A percentile compares a stretch with the other conserved stretches of the same genome.
Conservation (phyloP, 192 early-diverging fungal species). For the Lobosporangium transversale region DNA sequence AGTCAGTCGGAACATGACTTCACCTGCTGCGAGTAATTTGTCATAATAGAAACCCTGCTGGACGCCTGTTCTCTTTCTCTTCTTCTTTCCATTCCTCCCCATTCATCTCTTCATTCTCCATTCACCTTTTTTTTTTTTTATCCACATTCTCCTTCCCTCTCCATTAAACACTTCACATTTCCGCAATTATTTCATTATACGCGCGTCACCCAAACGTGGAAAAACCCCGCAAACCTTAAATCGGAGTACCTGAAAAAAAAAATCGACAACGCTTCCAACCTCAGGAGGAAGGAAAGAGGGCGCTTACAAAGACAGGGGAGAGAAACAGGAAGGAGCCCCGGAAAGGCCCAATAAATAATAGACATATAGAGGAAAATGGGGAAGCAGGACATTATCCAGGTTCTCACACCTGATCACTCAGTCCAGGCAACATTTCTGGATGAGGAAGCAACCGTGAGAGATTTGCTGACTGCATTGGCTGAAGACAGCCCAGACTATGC, state of each 20-base stretch:
- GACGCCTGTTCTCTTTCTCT: neutral
- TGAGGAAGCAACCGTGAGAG: conserved; percentile 45
- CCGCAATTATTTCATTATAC: neutral
- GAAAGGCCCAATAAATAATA: neutral
- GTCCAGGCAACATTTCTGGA: conserved; percentile 39
- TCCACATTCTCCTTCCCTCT: too few relatives aligned
- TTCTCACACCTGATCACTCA: conserved; percentile 49
- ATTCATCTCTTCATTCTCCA: neutral
- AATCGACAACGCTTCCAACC: neutral
- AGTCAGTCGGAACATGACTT: neutral
- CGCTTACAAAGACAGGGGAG: neutral
- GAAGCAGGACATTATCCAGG: conserved; percentile 49
- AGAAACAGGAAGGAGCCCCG: too few relatives aligned
- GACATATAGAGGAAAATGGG: conserved; percentile 19
- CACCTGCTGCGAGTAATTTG: neutral
- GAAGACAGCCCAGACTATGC: conserved; percentile 27
- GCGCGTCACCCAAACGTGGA: neutral
- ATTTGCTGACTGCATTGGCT: conserved; percentile 22
- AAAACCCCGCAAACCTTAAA: too few relatives aligned
- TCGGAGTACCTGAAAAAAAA: neutral
- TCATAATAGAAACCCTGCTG: neutral
- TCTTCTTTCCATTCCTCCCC: neutral
- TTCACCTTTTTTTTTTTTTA: neutral
- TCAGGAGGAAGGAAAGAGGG: neutral
- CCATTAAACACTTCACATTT: too few relatives aligned